phyloP scores from a whole-genome alignment of 352 stramenopile genomes.

The Thraustotheca clavata region DNA sequence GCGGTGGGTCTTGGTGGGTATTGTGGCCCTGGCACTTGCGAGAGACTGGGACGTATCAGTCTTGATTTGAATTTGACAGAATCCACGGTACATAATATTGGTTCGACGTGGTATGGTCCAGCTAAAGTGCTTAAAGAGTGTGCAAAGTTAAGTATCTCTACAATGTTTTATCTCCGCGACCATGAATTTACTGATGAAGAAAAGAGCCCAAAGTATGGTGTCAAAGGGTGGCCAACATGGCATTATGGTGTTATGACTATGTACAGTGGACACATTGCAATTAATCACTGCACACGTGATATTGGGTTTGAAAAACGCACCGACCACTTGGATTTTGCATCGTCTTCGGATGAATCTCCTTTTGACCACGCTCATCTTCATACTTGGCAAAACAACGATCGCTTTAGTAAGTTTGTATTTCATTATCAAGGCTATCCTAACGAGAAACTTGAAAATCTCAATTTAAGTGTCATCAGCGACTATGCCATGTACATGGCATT shows the following conservation, averaged over 20 bases:
- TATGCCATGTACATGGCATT: constrained; percentile 18
- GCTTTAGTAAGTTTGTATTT: constrained; percentile 20
- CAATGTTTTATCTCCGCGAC: constrained; percentile 8
- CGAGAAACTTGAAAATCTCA: not conserved
- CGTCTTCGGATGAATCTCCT: not conserved
- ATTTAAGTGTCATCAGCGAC: not conserved
- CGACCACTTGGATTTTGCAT: constrained; percentile 7
- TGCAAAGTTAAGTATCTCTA: not conserved
- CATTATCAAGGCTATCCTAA: not conserved
- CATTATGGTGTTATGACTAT: constrained; percentile 14
- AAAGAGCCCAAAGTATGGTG: constrained; percentile 11
- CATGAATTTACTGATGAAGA: constrained; percentile 14
- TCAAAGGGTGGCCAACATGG: constrained; percentile 5
- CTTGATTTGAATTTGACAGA: not conserved
- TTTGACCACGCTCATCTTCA: constrained; percentile 3
- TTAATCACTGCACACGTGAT: constrained; percentile 11
- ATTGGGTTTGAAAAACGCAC: not conserved
- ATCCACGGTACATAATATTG: constrained; percentile 1
- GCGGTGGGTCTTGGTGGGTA: not conserved
- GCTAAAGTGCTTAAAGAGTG: not conserved
- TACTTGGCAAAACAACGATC: constrained; percentile 12
- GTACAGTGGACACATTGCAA: constrained; percentile 14
- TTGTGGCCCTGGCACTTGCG: not conserved
- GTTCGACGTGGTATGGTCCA: constrained; percentile 16
- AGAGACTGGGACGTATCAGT: constrained; percentile 1